phyloP scores from a whole-genome alignment of 1,284 basidiomycete genomes.

The Neonothopanus nambi region DNA sequence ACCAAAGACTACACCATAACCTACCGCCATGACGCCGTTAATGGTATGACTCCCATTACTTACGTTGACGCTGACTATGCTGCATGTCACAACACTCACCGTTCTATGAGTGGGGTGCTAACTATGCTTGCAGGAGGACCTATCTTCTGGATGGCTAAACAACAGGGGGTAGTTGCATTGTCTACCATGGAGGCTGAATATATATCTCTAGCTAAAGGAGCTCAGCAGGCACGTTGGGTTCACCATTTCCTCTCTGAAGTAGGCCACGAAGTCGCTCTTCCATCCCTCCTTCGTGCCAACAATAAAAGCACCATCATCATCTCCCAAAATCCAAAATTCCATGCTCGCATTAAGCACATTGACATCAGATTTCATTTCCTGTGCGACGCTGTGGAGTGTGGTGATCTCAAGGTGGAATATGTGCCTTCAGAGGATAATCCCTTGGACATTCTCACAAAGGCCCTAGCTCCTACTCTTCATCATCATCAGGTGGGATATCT shows the following conservation, averaged over 20 bases:
- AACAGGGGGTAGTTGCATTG: constrained; percentile 30
- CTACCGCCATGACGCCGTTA: constrained; percentile 14
- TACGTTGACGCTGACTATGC: constrained; percentile 40
- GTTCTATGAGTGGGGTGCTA: constrained; percentile 32
- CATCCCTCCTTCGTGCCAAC: constrained; percentile 32
- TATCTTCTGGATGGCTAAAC: constrained; percentile 32
- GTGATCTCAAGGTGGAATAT: constrained; percentile 10
- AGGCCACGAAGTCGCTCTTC: constrained; percentile 13
- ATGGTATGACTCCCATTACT: constrained; percentile 19
- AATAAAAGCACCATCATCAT: constrained; percentile 35
- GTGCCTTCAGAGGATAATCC: constrained; percentile 18
- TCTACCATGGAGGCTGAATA: constrained; percentile 42
- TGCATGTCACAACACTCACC: constrained; percentile 24
- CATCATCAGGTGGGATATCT: background rate
- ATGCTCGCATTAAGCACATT: constrained; percentile 1
- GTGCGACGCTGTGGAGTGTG: constrained; percentile 11
- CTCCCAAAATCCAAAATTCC: constrained; percentile 1
- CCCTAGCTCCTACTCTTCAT: background rate
- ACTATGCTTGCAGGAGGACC: constrained; percentile 31
- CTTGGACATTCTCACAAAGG: constrained; percentile 23
- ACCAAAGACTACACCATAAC: constrained; percentile 27
- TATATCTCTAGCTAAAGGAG: constrained; percentile 28
- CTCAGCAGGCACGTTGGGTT: constrained; percentile 35
- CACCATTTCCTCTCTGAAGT: constrained; percentile 28
- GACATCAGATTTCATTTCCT: background rate